Conservation (phyloP, 208 protist species). For the Phytomonas sp. region DNA sequence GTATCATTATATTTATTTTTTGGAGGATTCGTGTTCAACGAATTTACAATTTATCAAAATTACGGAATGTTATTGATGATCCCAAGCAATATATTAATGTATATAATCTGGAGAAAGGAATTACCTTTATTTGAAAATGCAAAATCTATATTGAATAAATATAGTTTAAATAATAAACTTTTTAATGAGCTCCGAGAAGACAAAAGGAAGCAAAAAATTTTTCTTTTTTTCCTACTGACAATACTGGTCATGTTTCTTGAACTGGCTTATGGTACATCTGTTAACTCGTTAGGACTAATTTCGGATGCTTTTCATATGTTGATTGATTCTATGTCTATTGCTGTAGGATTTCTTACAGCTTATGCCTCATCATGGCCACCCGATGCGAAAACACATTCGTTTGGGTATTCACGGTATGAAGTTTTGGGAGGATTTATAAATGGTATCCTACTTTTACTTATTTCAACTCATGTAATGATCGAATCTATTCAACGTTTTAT, state of each 20-base stretch:
- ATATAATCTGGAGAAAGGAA: not conserved
- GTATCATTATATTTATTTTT: not conserved
- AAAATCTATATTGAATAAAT: not conserved
- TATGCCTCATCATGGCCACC: slow-evolving; percentile 88
- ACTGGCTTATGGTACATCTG: slow-evolving; percentile 64
- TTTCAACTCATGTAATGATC: slow-evolving; percentile 66
- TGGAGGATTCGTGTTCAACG: not conserved
- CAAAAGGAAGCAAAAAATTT: slow-evolving; percentile 36
- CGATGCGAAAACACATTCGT: slow-evolving; percentile 73
- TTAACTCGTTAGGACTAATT: slow-evolving; percentile 88
- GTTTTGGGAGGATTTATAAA: slow-evolving; percentile 84
- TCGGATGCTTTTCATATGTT: slow-evolving; percentile 97
- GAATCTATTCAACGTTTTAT: slow-evolving; percentile 75
- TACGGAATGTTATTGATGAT: not conserved
- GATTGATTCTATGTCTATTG: slow-evolving; percentile 92
- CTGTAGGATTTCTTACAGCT: slow-evolving; percentile 88
- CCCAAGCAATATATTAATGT: not conserved
- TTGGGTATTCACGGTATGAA: slow-evolving; percentile 80
- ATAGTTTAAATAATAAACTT: not conserved
- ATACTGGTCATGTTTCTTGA: slow-evolving; percentile 74
- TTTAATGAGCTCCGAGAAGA: not conserved
- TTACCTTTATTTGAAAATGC: slow-evolving; percentile 4
- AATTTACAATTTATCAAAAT: not conserved
- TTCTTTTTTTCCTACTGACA: slow-evolving; percentile 48
- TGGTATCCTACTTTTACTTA: slow-evolving; percentile 72